phyloP scores from a whole-genome alignment of 129 eudicot genomes.

The Dittrichia graveolens region DNA sequence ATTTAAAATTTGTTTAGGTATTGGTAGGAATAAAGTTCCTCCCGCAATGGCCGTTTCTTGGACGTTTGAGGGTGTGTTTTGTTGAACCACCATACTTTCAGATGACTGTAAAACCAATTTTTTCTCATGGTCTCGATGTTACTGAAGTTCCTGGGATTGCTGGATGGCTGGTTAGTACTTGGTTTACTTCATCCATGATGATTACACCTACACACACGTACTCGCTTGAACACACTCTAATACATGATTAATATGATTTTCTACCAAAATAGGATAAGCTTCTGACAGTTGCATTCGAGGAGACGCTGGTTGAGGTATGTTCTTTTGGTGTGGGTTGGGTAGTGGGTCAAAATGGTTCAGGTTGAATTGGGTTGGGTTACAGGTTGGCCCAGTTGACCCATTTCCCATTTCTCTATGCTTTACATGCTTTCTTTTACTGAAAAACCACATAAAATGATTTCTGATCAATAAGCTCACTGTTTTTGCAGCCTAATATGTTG shows the following conservation, averaged over 20 bases:
- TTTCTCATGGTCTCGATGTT: conserved; percentile 89
- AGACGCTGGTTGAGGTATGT: conserved; percentile 86
- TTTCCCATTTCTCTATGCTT: background rate
- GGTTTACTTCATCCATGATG: background rate
- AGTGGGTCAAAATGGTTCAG: background rate
- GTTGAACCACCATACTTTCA: conserved; percentile 95
- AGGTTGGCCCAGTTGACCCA: background rate
- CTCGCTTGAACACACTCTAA: conserved; percentile 1
- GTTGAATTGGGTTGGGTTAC: background rate
- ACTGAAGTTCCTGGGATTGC: conserved; percentile 99
- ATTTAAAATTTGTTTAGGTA: conserved; percentile 50
- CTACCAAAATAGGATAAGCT: conserved; percentile 67
- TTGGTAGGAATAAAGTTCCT: conserved; percentile 86
- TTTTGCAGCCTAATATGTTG: conserved; percentile 94
- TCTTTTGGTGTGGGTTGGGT: conserved; percentile 7
- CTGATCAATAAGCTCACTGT: background rate
- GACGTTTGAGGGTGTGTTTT: conserved; percentile 92
- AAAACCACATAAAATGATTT: conserved; percentile 5
- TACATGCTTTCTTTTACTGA: background rate
- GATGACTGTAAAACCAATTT: conserved; percentile 91
- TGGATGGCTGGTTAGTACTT: conserved; percentile 79
- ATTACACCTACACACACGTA: background rate
- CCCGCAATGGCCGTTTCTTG: conserved; percentile 78
- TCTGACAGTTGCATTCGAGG: conserved; percentile 74
- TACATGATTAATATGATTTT: background rate